Evolutionary conservation across 106 monocot genomes (phyloP), one percentile per base, ranked within the genome.

Genomic region (Dendrobium huoshanense): DNA sequence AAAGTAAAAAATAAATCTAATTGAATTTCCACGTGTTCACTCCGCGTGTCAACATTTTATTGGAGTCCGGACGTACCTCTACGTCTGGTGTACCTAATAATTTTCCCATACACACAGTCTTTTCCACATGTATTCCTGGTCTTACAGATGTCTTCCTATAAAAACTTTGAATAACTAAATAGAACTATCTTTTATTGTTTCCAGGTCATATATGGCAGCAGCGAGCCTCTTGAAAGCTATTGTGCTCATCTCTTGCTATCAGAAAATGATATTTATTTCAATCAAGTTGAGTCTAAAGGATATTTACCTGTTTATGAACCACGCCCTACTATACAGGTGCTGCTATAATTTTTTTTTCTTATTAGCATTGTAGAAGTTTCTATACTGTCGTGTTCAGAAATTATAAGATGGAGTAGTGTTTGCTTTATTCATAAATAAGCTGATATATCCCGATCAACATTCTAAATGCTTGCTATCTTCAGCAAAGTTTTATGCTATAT

Each of bases 241-340:
- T 99, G 99, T 91, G 82, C 99, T 10, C 87, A 99, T 88, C 79
- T 93, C 41, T 85, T 99, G 67, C 81, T 99, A 49, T 95, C 95
- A 84, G 90, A 92, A 80, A 93, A 93, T 86, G 91, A 95, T 22
- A 88, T 91, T 68, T 99, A 99, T 86, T 99, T 99, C 82, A 87
- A 64, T n/a, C 75, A 82, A 55, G 72, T 76, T 45, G 91, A 99
- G 37, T 82, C 58, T 67, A 93, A 89, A 85, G 94, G 95, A 83
- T 88, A 81, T 85, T 85, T 33, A 79, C 80, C 88, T 79, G 77
- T 91, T 67, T 99, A 99, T 86, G 86, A 95, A 68, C 90, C 95
- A 78, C 88, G 99, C 13, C 84, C 95, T 79, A 67, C 82, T 49
- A 58, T 67, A 81, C 91, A 93, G 95, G 99, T 95, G 91, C 75